Base-by-base conservation (phyloP, 768 basidiomycete genomes). In the Russula virescens region DNA sequence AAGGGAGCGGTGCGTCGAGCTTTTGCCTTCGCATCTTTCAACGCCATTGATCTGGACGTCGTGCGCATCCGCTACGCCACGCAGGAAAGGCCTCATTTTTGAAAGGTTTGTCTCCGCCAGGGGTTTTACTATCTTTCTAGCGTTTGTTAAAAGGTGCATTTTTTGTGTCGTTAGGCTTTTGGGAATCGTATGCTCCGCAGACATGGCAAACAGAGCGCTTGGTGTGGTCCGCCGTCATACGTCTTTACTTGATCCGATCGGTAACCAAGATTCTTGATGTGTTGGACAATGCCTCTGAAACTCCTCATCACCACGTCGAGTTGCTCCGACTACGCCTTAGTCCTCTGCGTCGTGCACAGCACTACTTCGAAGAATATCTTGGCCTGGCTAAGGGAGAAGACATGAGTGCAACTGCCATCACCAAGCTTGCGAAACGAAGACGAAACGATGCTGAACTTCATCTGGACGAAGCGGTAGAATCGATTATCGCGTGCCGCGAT, bases 221-320 rank as follows among this genome's bases (percentile, higher is more conserved):
- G n/a, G 83, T 85, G 35, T 91, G 89, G 89, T 81, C 87, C 34
- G 77, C 84, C 0, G 85, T 91, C 55, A 81, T 92, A 11, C 87
- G 88, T 62, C 83, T 92, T 55, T 77, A 79, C 67, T 70, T 79
- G 63, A 75, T 77, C 51, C 75, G 74, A 54, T 78, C 77, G 3
- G 71, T 78, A 57, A 71, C 74, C 25, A 65, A 74, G 53, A 77
- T 79, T 64, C 73, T 78, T 59, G 73, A 77, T 28, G 70, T 71
- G 47, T 65, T 77, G 50, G 43, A 69, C n/a, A 66, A 75, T 31
- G 68, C 69, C 7, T 70, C 40, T 14, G 28, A 40, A 9, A 25
- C 47, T 38, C 25, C 59, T 43, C 8, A 18, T 1, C 21, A 21
- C 4, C 16, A n/a, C n/a, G n/a, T 42, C 5, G 38, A 40, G 34